phyloP scores from a whole-genome alignment of 1,284 basidiomycete genomes.

The Pterula multifida region DNA sequence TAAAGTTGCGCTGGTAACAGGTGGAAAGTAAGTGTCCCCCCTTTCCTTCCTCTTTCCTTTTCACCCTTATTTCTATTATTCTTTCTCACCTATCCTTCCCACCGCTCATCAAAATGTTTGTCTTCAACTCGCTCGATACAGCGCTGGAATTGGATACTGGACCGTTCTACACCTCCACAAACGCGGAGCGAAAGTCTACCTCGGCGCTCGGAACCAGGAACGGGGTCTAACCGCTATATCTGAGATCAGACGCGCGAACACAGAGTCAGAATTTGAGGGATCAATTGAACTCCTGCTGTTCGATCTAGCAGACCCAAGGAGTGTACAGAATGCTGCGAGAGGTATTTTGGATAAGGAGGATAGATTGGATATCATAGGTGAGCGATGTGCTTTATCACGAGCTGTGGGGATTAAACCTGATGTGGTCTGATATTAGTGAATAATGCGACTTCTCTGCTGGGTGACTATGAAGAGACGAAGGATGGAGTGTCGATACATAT shows the following conservation, averaged over 20 bases:
- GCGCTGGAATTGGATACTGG: conserved; percentile 11
- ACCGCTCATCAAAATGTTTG: too few species aligned
- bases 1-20: not conserved
- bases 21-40: not conserved
- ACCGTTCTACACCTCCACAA: conserved; percentile 9
- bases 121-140: too few species aligned
- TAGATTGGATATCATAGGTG: not conserved
- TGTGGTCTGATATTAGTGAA: not conserved
- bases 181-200: conserved; percentile 12
- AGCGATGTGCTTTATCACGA: not conserved
- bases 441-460: not conserved
- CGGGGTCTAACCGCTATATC: conserved; percentile 10
- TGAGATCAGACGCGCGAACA: conserved; percentile 12
- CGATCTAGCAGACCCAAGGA: not conserved
- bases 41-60: too few species aligned
- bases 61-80: too few species aligned
- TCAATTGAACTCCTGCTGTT: conserved; percentile 9
- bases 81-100: too few species aligned
- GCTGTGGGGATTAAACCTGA: not conserved
- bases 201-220: conserved; percentile 9
- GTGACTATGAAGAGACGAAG: not conserved
- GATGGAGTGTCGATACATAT: conserved; percentile 14
- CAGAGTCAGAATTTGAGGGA: conserved; percentile 14
- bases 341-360: not conserved
- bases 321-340: not conserved